Base-by-base conservation (phyloP, 106 monocot species). In the Dendrobium nobile region DNA sequence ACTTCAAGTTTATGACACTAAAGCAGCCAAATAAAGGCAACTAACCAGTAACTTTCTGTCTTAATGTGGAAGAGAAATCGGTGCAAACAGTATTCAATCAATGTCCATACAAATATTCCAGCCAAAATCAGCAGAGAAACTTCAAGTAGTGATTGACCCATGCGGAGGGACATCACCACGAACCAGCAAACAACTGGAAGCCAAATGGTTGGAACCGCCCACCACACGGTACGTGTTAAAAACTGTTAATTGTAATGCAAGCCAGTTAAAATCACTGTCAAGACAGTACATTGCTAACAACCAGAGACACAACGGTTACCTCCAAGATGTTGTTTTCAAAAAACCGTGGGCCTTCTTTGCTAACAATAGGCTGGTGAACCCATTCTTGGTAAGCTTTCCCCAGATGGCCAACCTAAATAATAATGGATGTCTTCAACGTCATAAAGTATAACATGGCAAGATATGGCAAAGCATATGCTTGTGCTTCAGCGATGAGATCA, bases 1-100 rank as follows among this genome's bases (percentile, higher is more conserved):
- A 31, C 6, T 47, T 13, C 24, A 56, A 51, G 51, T 51, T 51
- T 13, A 16, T 51, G 15, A 13, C 51, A 51, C 51, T 33, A 54
- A 54, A 7, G 61, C 19, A n/a, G 81, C 11, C n/a, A 47, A 37
- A 17, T 20, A 76, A 83, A 33, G 18, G 51, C 9, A 3, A 77
- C 65, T 51, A 73, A 92, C 95, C 95, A 95, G 84, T 95, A 95
- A 65, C 80, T 87, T 58, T 85, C 92, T 58, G 92, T 95, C 68
- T 92, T 72, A 18, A 92, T 92, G 65, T 95, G 95, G 85, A 95
- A 95, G 79, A 95, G 84, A 79, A 95, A 95, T 33, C 95, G 92
- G 41, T 95, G 95, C 48, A 95, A 78, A 73, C 70, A 79, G 81
- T 95, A 95, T 67, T 95, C 95, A 2, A 92, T 73, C 82, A 95